Conservation (phyloP, 2,329 filamentous ascomycete genomes). For the Sphaerulina musiva region DNA sequence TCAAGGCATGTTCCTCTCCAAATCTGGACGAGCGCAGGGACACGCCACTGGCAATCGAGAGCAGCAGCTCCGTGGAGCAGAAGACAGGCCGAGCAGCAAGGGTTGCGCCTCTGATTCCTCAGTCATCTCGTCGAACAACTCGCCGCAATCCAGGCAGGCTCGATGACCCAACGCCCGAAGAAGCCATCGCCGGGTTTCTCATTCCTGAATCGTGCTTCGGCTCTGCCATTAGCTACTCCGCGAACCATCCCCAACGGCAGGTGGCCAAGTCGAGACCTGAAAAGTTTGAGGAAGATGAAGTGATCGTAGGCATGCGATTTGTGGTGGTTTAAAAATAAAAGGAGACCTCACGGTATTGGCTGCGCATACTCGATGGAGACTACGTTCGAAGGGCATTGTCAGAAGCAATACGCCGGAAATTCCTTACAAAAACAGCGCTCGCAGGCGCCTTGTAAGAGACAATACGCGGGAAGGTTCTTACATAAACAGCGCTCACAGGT, state of each 20-base stretch:
- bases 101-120: background rate
- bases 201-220: constrained; percentile 21
- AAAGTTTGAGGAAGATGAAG: constrained; percentile 37
- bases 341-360: background rate
- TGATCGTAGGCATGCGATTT: constrained; percentile 40
- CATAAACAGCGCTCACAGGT: too few species aligned
- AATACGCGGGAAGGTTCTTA: too few species aligned
- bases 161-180: constrained; percentile 5
- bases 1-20: background rate
- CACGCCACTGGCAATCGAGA: background rate
- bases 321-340: constrained; percentile 32
- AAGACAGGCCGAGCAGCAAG: background rate
- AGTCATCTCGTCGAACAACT: background rate
- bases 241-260: constrained; percentile 34
- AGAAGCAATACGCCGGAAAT: background rate
- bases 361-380: background rate
- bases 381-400: background rate
- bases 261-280: constrained; percentile 36
- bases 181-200: constrained; percentile 18
- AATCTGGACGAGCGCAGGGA: background rate
- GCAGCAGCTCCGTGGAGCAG: background rate
- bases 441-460: too few species aligned
- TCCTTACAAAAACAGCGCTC: too few species aligned
- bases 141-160: background rate
- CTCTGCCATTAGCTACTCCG: constrained; percentile 24